Conservation (phyloP, 2,329 filamentous ascomycete species). For the Elsinoe perseae region DNA sequence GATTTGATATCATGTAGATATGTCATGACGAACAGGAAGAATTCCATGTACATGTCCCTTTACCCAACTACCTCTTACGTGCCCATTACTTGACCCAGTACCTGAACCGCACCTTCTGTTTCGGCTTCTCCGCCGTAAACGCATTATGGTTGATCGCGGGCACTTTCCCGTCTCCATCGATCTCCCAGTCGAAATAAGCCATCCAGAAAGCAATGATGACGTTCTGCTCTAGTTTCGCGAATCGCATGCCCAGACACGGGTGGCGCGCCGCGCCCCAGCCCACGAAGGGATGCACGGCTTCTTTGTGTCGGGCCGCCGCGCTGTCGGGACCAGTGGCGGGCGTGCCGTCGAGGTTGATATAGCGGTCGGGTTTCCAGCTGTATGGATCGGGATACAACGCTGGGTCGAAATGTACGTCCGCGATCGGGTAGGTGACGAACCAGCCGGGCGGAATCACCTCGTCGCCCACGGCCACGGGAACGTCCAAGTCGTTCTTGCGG, state of each 20-base stretch:
- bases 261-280: conserved; percentile 31
- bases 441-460: conserved; percentile 45
- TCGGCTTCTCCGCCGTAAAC: conserved; percentile 37
- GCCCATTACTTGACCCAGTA: conserved; percentile 22
- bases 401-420: conserved; percentile 45
- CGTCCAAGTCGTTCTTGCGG: conserved; percentile 44
- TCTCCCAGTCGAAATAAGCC: conserved; percentile 42
- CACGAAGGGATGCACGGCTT: conserved; percentile 24
- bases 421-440: conserved; percentile 41
- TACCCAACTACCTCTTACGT: background rate
- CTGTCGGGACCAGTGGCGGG: conserved; percentile 18
- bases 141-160: conserved; percentile 33
- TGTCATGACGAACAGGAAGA: background rate
- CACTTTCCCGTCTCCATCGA: conserved; percentile 33
- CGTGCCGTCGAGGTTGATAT: conserved; percentile 29
- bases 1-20: background rate
- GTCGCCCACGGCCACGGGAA: conserved; percentile 37
- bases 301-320: conserved; percentile 16
- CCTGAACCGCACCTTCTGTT: conserved; percentile 30
- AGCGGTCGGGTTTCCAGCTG: conserved; percentile 46
- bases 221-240: conserved; percentile 48
- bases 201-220: conserved; percentile 45
- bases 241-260: conserved; percentile 39
- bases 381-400: conserved; percentile 43
- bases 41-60: background rate